Evolutionary conservation across 2,329 filamentous ascomycete species (phyloP).

Genomic region (Rhexocercosporidium sp.): DNA sequence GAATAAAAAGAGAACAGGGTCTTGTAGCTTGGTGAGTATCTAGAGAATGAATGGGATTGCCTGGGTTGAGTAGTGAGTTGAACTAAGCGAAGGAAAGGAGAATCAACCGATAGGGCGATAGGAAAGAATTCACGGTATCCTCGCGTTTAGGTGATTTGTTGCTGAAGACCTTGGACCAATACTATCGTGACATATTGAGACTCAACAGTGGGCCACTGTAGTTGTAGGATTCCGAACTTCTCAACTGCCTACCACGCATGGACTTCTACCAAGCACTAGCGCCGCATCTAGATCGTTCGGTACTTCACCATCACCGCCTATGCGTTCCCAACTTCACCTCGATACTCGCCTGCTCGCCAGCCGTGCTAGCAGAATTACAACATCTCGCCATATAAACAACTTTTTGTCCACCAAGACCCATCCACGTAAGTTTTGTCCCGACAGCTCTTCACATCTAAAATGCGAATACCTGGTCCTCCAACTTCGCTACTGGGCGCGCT

Average conservation of each 20-base stretch:
- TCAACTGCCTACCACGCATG: too few relatives aligned
- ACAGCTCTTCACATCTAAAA: conserved; percentile 61
- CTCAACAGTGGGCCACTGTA: not conserved
- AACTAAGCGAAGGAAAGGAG: not conserved
- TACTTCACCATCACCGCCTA: not conserved
- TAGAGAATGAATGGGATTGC: too few relatives aligned
- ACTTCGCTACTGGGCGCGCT: conserved; percentile 93
- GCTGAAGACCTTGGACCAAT: too few relatives aligned
- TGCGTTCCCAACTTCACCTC: not conserved
- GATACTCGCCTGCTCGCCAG: not conserved
- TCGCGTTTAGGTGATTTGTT: too few relatives aligned
- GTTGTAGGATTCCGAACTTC: not conserved
- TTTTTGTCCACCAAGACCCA: not conserved
- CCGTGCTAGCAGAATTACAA: not conserved
- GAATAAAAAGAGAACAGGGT: not conserved
- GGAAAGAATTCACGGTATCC: too few relatives aligned
- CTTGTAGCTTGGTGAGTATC: too few relatives aligned
- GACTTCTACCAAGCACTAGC: too few relatives aligned
- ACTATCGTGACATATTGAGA: too few relatives aligned
- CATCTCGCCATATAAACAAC: not conserved
- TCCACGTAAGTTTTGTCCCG: not conserved
- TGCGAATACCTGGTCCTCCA: conserved; percentile 96
- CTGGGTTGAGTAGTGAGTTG: not conserved
- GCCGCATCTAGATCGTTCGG: not conserved
- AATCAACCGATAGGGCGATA: too few relatives aligned